These are phyloP conservation scores for Oryza meridionalis DNA, from an alignment of 176 grass and related monocot genomes.

Conservation along the genomic window DNA sequence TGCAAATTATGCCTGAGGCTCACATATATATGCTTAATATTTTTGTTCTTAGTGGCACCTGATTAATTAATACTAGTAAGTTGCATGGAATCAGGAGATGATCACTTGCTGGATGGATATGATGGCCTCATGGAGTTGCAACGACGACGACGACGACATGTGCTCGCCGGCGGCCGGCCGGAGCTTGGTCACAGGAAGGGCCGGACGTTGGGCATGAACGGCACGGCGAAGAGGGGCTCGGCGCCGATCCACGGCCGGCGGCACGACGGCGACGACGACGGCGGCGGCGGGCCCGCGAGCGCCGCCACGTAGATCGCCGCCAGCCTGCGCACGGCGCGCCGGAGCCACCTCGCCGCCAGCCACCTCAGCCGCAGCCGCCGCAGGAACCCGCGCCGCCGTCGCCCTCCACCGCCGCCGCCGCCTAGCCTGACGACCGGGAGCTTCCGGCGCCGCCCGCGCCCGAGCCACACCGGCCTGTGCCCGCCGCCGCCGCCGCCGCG, in stretches of 20 bases:
- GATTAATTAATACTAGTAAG: not conserved
- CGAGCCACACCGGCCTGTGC: conserved; percentile 29
- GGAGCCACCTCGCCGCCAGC: conserved; percentile 39
- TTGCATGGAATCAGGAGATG: too few relatives aligned
- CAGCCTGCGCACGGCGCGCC: conserved; percentile 38
- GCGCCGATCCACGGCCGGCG: conserved; percentile 47
- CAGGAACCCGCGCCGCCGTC: conserved; percentile 29
- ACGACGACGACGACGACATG: not conserved
- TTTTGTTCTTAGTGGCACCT: not conserved
- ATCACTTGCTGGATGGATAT: not conserved
- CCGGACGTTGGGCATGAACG: conserved; percentile 37
- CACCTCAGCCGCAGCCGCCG: conserved; percentile 41
- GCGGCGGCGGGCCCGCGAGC: conserved; percentile 4
- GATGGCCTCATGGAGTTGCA: not conserved
- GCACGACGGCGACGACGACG: not conserved
- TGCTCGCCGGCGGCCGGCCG: not conserved
- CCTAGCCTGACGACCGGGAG: conserved; percentile 32
- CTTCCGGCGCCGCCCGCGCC: conserved; percentile 39
- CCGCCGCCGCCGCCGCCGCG: not conserved
- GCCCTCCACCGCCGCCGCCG: not conserved
- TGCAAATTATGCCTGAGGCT: not conserved
- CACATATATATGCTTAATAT: not conserved
- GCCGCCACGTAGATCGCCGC: conserved; percentile 48
- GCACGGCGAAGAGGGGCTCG: conserved; percentile 55
- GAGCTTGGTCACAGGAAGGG: conserved; percentile 20